phyloP scores from a whole-genome alignment of 352 stramenopile species.

The Globisporangium paroecandrum region DNA sequence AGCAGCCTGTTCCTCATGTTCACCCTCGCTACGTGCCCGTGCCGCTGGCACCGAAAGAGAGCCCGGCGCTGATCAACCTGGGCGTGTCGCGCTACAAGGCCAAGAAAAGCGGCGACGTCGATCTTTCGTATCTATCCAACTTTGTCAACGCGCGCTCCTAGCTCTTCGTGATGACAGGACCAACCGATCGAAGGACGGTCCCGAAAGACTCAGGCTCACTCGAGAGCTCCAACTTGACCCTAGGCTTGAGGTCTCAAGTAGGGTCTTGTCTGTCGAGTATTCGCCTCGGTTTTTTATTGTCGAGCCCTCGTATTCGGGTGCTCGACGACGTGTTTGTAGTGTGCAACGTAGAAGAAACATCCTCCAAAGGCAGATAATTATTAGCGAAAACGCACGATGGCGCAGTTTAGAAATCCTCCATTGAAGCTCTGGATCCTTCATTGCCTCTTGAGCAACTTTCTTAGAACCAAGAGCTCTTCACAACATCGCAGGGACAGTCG shows the following conservation, averaged over 20 bases:
- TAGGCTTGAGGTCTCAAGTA: background rate
- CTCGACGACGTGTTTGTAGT: background rate
- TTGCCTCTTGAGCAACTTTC: background rate
- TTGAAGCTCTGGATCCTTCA: background rate
- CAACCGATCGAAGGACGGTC: slow-evolving; percentile 8
- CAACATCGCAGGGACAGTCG: background rate
- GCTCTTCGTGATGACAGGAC: background rate
- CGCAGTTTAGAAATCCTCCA: background rate
- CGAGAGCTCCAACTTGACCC: background rate
- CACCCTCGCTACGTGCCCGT: background rate
- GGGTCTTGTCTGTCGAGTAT: background rate
- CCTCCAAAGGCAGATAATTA: background rate
- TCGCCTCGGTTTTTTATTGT: background rate
- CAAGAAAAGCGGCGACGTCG: slow-evolving; percentile 5
- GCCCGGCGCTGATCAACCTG: slow-evolving; percentile 14
- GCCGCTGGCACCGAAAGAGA: slow-evolving; percentile 3
- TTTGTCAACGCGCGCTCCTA: slow-evolving; percentile 12
- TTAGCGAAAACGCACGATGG: background rate
- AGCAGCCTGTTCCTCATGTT: background rate
- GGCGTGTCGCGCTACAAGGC: slow-evolving; percentile 8
- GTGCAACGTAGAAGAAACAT: background rate
- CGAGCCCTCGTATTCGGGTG: background rate
- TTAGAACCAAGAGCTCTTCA: background rate
- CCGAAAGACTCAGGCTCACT: background rate
- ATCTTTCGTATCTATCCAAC: slow-evolving; percentile 19